Evolutionary conservation across 106 monocot species (phyloP), one percentile per base, ranked within the genome.

Genomic region (Phalaenopsis equestris): DNA sequence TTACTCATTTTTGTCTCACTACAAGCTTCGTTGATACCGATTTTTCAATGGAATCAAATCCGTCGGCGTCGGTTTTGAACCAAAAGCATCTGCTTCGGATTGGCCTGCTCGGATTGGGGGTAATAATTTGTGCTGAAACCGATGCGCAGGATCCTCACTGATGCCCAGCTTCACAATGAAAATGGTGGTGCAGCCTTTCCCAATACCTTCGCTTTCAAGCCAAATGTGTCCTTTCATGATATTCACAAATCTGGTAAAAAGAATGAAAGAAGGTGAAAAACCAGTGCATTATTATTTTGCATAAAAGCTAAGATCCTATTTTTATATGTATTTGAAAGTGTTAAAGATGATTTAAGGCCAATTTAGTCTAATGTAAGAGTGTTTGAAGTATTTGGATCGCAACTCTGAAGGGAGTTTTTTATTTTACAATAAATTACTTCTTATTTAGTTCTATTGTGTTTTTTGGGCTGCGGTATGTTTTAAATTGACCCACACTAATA

Each of bases 151-250:
- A 65, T 75, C 84, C 67, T 88, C 89, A 74, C 81, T 82, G 12
- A 82, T 55, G n/a, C 92, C 92, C 55, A 98, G 90, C 80, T 88
- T 90, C n/a, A 94, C 87, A 15, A 94, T 55, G 46, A 98, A 90
- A 9, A 84, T 87, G 15, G 90, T 86, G 2, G 90, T 90, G 83
- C 97, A 98, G 24, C 97, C 97, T 80, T 91, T 94, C 55, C 94
- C 94, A 5, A 86, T 41, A 1, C 97, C 97, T 65, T 98, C 97
- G 67, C 97, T 98, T 56, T 98, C 97, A 37, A 98, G 77, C 97
- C 92, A 98, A 58, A 98, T 92, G 46, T 88, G 89, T 3, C 97
- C 97, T 72, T 87, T 85, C 97, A 98, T 98, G 52, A 98, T 79
- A 80, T 79, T 87, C 39, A 85, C 84, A 79, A 98, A 98, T 85